Percentiles rank a stretch among this genome's conserved stretches.
These are phyloP conservation scores for Blastocladiella britannica DNA, from an alignment of 192 early-diverging fungal genomes.

Conservation along the genomic window DNA sequence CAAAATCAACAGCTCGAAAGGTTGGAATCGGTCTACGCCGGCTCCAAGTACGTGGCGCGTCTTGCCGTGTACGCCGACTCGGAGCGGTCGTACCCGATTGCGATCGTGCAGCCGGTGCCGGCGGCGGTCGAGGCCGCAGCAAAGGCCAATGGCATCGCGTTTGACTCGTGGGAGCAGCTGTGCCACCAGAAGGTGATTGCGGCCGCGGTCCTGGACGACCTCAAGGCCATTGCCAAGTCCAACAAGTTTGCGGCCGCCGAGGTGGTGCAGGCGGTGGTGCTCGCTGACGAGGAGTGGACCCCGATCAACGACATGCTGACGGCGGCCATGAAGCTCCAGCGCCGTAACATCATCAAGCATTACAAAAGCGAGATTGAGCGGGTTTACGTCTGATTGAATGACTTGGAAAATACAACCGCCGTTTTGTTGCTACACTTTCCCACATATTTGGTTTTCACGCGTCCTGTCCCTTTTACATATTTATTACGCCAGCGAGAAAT, in stretches of 20 bases:
- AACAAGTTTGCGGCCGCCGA: slow-evolving; percentile 38
- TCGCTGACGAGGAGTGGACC: slow-evolving; percentile 40
- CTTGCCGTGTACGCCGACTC: slow-evolving; percentile 7
- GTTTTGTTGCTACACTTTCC: too few relatives aligned
- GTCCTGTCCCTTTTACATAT: too few relatives aligned
- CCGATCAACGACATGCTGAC: slow-evolving; percentile 48
- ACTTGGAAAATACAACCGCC: too few relatives aligned
- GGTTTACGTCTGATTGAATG: too few relatives aligned
- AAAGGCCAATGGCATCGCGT: neutral
- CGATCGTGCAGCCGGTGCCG: neutral
- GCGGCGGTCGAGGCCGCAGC: neutral
- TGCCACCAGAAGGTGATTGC: slow-evolving; percentile 3
- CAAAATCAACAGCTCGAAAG: too few relatives aligned
- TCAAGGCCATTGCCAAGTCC: slow-evolving; percentile 29
- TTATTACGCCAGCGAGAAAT: too few relatives aligned
- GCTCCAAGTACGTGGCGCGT: neutral
- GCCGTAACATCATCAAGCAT: slow-evolving; percentile 29
- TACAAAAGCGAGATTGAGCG: slow-evolving; percentile 28
- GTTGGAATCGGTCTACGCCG: neutral
- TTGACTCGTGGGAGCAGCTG: slow-evolving; percentile 2
- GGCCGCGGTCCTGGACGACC: slow-evolving; percentile 21
- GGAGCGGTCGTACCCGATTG: neutral
- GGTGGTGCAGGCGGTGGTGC: slow-evolving; percentile 28
- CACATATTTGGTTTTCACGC: too few relatives aligned
- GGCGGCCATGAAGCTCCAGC: slow-evolving; percentile 53